phyloP scores from a whole-genome alignment of 257 asterid genomes.

The Rhazya stricta region DNA sequence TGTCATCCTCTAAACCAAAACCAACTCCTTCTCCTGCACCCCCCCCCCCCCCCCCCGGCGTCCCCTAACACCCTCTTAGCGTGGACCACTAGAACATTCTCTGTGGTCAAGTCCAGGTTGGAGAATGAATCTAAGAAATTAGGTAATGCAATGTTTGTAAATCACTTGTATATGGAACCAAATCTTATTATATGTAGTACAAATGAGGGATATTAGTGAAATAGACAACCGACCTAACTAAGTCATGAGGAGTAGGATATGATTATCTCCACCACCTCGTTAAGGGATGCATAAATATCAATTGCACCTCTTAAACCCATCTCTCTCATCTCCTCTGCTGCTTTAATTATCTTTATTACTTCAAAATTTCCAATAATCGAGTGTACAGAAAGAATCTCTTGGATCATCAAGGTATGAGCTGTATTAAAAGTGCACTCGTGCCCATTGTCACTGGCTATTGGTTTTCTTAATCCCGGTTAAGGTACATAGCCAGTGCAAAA shows the following conservation, averaged over 20 bases:
- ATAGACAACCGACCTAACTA: conserved; percentile 5
- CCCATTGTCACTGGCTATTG: no score
- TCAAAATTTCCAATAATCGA: background rate
- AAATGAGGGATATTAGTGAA: background rate
- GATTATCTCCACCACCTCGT: conserved; percentile 17
- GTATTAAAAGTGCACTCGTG: background rate
- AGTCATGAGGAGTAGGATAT: background rate
- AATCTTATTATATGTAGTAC: background rate
- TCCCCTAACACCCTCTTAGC: background rate
- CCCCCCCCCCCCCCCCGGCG: background rate
- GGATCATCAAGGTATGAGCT: background rate
- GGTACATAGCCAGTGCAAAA: no score
- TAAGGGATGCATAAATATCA: background rate
- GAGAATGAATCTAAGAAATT: conserved; percentile 10
- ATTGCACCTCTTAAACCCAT: background rate
- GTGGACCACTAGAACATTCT: conserved; percentile 11
- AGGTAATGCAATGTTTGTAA: background rate
- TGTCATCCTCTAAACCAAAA: background rate
- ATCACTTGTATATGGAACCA: background rate
- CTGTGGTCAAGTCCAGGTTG: conserved; percentile 12
- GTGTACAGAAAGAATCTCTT: background rate
- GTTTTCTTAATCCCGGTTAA: no score
- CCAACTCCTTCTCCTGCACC: no score
- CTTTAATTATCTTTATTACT: background rate
- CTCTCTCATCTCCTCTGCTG: background rate